A percentile compares a stretch with the other conserved stretches of the same genome.
Conservation (phyloP, 2,329 filamentous ascomycete genomes). For the Aspergillus tanneri region DNA sequence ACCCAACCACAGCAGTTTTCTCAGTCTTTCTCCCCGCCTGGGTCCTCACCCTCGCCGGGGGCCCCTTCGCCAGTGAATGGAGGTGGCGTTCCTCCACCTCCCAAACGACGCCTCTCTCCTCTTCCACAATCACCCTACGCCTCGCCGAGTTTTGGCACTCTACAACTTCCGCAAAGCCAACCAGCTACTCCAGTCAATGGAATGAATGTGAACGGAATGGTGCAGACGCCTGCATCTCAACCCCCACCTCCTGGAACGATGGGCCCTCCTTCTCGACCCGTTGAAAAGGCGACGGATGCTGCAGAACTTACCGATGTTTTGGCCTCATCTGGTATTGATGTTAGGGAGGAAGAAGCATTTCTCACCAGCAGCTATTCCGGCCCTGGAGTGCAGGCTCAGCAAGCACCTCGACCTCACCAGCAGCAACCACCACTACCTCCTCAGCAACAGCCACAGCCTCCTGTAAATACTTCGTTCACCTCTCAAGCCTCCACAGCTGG, state of each 20-base stretch:
- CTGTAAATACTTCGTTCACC: slow-evolving; percentile 42
- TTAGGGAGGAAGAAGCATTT: slow-evolving; percentile 81
- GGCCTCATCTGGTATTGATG: slow-evolving; percentile 79
- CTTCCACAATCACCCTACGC: slow-evolving; percentile 62
- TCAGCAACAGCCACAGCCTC: slow-evolving; percentile 33
- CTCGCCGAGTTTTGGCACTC: slow-evolving; percentile 57
- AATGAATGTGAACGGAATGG: slow-evolving; percentile 53
- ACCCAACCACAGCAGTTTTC: slow-evolving; percentile 55
- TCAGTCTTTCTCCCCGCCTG: slow-evolving; percentile 62
- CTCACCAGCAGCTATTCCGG: slow-evolving; percentile 59
- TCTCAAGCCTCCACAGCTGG: slow-evolving; percentile 45
- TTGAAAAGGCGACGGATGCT: slow-evolving; percentile 52
- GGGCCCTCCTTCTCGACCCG: slow-evolving; percentile 63
- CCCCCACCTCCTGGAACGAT: slow-evolving; percentile 51
- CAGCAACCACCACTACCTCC: slow-evolving; percentile 42
- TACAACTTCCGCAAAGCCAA: slow-evolving; percentile 38
- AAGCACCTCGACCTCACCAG: slow-evolving; percentile 30
- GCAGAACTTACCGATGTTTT: slow-evolving; percentile 81
- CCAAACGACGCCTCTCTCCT: slow-evolving; percentile 71
- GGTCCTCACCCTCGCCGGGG: slow-evolving; percentile 61
- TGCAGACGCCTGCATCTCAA: slow-evolving; percentile 45
- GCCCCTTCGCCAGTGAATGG: slow-evolving; percentile 51
- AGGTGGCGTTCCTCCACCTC: slow-evolving; percentile 62
- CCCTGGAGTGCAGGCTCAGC: slow-evolving; percentile 41
- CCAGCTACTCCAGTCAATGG: slow-evolving; percentile 34